Evolutionary conservation across 2,329 filamentous ascomycete genomes (phyloP), one percentile per base, ranked within the genome.

Genomic region (Microsporum audouinii): DNA sequence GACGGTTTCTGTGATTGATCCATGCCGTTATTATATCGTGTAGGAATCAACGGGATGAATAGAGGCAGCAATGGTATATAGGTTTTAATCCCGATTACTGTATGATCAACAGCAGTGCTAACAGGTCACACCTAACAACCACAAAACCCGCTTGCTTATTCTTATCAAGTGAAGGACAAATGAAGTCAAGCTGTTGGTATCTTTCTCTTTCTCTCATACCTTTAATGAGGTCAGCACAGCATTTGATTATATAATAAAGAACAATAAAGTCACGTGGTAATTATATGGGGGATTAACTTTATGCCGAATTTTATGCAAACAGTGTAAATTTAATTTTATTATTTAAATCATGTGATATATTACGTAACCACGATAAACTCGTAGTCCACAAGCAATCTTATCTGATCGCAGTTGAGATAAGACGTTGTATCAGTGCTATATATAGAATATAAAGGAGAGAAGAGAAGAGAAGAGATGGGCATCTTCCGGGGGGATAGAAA

Each of bases 1-100:
- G 77, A 78, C 66, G 80, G 80, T 57, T 78, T 69, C 65, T 79
- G 77, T 65, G 72, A 70, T 63, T 77, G 76, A 61, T 79, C 76
- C 77, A 79, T 79, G 6, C 27, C 23, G 12, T 23, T 12, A 27
- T 7, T 2, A 8, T 8, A 49, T 3, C 8, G 10, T 51, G 27
- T 6, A 51, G 43, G 23, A 2, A 23, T 23, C 17, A 23, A 23
- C 17, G 17, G 17, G 17, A 23, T 23, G 17, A 23, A 23, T 23
- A 23, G 17, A 23, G 17, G 17, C 4, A 12, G 14, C 3, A 12
- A 12, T 7, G 2, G 8, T 39, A 39, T 39, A 39, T 39, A 3
- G 5, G 17, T 23, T 23, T 23, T 23, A 23, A 23, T 23, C 8
- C 43, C 14, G 43, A 23, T 12, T 23, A 17, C 43, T 3, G 43